Percentiles rank a stretch among this genome's conserved stretches.
Evolutionary conservation across 306 rosid genomes (phyloP).

Genomic region (Vicia faba): DNA sequence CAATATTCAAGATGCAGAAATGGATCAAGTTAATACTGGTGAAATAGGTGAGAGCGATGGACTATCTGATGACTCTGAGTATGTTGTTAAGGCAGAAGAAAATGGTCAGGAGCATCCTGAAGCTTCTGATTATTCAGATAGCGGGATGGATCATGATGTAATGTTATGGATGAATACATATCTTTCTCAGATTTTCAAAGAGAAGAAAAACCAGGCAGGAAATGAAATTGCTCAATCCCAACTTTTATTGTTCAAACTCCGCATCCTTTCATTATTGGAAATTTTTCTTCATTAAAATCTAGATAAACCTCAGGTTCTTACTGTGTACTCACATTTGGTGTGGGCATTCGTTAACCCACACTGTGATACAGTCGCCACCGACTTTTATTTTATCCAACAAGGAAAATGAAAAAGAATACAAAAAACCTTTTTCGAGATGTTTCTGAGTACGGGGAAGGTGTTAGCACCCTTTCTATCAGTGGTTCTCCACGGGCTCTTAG

Average conservation of each 20-base stretch:
- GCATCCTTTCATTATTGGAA: constrained; percentile 88
- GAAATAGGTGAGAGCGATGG: constrained; percentile 84
- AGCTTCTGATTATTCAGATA: constrained; percentile 87
- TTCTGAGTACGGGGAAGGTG: too few species aligned
- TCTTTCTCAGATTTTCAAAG: constrained; percentile 82
- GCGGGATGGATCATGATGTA: constrained; percentile 97
- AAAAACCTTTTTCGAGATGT: too few species aligned
- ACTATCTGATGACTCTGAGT: constrained; percentile 83
- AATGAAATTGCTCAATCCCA: constrained; percentile 85
- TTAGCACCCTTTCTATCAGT: too few species aligned
- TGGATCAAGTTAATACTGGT: constrained; percentile 69
- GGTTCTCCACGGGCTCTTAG: too few species aligned
- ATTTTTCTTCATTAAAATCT: constrained; percentile 91
- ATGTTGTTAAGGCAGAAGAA: constrained; percentile 60
- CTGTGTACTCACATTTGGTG: constrained; percentile 72
- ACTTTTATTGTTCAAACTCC: constrained; percentile 84
- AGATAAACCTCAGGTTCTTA: constrained; percentile 84
- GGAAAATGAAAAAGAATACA: too few species aligned
- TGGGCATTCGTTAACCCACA: too few species aligned
- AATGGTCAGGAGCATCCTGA: constrained; percentile 49
- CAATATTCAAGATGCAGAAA: constrained; percentile 76
- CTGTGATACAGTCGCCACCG: too few species aligned
- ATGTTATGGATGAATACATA: constrained; percentile 90
- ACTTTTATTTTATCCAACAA: too few species aligned
- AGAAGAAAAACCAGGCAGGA: constrained; percentile 74